These are phyloP conservation scores for Vitis riparia DNA, from an alignment of 164 flowering plant species.

Conservation along the genomic window DNA sequence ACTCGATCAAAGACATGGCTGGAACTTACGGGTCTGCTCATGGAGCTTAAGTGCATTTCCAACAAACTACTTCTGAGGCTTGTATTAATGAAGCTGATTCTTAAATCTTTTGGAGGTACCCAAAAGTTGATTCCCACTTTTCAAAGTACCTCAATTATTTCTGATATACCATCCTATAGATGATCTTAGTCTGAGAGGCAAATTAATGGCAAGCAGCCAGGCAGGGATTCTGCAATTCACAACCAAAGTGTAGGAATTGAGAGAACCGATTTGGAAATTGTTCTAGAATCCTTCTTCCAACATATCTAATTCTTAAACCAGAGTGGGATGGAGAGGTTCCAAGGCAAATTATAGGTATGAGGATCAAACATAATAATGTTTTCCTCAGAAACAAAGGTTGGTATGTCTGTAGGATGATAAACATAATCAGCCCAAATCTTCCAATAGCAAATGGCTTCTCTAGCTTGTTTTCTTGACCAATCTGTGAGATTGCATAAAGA, in stretches of 20 bases:
- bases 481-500: constrained; percentile 95
- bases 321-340: constrained; percentile 97
- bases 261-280: constrained; percentile 98
- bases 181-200: too few species aligned
- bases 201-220: constrained; percentile 32
- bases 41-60: too few species aligned
- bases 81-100: too few species aligned
- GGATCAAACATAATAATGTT: constrained; percentile 98
- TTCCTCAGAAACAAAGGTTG: constrained; percentile 95
- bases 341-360: constrained; percentile 87
- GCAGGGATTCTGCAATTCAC: constrained; percentile 77
- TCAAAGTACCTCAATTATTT: too few species aligned
- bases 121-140: too few species aligned
- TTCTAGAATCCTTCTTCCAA: constrained; percentile 73
- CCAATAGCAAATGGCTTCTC: constrained; percentile 97
- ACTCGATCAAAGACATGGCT: too few species aligned
- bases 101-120: too few species aligned
- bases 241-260: constrained; percentile 87
- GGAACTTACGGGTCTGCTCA: too few species aligned
- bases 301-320: constrained; percentile 84
- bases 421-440: constrained; percentile 97
- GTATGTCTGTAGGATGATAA: constrained; percentile 94
- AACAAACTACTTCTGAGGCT: too few species aligned
- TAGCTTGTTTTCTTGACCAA: constrained; percentile 97
- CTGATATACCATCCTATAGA: too few species aligned